Evolutionary conservation across 306 rosid genomes (phyloP).

Genomic region (Vigna angularis): DNA sequence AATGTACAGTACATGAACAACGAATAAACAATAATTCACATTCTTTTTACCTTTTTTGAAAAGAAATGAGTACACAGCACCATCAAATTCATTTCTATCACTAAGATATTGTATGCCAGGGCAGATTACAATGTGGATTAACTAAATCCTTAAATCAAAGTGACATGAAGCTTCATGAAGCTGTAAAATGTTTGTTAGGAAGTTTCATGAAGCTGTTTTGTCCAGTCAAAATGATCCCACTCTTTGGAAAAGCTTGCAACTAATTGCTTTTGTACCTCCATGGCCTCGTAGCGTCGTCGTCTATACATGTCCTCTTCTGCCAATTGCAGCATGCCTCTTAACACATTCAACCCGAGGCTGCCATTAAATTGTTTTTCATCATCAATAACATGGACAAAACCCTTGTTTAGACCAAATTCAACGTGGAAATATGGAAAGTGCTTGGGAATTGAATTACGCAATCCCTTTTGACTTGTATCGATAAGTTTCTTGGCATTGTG

Average conservation of each 20-base stretch:
- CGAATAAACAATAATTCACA: neutral
- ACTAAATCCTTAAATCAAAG: neutral
- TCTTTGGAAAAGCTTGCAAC: conserved; percentile 64
- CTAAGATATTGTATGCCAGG: neutral
- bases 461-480: conserved; percentile 78
- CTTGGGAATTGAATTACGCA: conserved; percentile 81
- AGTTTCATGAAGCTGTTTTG: conserved; percentile 64
- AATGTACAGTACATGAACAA: no score
- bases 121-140: neutral
- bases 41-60: neutral
- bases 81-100: neutral
- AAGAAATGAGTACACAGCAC: neutral
- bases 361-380: conserved; percentile 77
- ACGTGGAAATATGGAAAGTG: conserved; percentile 86
- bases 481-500: conserved; percentile 89
- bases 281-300: conserved; percentile 56
- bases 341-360: conserved; percentile 76
- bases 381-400: conserved; percentile 88
- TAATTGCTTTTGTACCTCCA: conserved; percentile 76
- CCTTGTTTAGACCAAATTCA: conserved; percentile 79
- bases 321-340: conserved; percentile 79
- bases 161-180: neutral
- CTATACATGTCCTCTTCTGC: conserved; percentile 90
- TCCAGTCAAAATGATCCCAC: conserved; percentile 87
- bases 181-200: conserved; percentile 22